Evolutionary conservation across 371 early-diverging fungal species (phyloP), one percentile per base, ranked within the genome.

Genomic region (Circinella minor): DNA sequence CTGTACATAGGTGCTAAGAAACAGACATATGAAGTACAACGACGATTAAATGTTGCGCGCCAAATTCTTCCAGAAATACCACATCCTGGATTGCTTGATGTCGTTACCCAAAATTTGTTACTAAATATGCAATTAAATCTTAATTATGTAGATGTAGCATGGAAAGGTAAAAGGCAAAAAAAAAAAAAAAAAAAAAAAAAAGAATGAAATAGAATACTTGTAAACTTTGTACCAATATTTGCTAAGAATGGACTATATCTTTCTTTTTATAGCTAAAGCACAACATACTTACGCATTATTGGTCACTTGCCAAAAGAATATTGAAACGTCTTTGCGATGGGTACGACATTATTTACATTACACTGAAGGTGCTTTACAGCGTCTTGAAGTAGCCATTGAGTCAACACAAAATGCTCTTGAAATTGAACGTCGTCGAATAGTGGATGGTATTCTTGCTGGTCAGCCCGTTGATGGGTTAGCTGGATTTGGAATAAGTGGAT

Each of bases 41-140:
- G 77, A 36, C 55, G 75, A n/a, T 48, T 83, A 36, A 79, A 83
- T 64, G 34, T 68, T 17, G 80, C 74, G 0, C 74, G 83, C 9
- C 75, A 75, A 18, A 59, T 73, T 5, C 61, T 83, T 48, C 83
- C 83, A 4, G 83, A 83, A 49, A 77, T 83, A 4, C 83, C 83
- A 43, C 70, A 79, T 46, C 80, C 83, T 48, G 78, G 68, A 36
- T 73, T 75, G 20, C 63, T 81, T 36, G 78, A 83, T 63, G 71
- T 79, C 3, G 78, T 81, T 5, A 78, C 72, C 38, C 76, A 79
- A 57, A 83, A 83, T 55, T 38, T 69, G 37, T 55, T 83, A 37
- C 54, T 83, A 11, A 47, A 66, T 0, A 68, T 83, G 65, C 75
- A 71, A 34, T 48, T 83, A 11, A 68, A 73, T 48, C 37, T 69